Conservation (phyloP, 2,329 filamentous ascomycete species). For the Talaromyces islandicus region DNA sequence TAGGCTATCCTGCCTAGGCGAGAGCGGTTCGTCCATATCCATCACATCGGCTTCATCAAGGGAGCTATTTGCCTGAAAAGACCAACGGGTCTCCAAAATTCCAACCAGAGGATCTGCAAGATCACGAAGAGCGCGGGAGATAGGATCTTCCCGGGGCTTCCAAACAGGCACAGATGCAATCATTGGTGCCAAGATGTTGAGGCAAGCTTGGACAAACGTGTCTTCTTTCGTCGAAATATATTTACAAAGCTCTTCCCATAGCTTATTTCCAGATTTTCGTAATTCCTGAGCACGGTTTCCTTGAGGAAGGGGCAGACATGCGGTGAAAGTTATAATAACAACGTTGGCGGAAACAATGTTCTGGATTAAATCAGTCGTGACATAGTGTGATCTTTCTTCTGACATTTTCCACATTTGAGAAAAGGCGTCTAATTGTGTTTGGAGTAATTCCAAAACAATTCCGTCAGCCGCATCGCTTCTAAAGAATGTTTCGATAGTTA, state of each 20-base stretch:
- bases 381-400: conserved; percentile 37
- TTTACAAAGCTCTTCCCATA: conserved; percentile 32
- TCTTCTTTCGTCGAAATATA: conserved; percentile 24
- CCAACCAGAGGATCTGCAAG: conserved; percentile 24
- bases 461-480: conserved; percentile 29
- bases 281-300: conserved; percentile 25
- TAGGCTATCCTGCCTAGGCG: conserved; percentile 18
- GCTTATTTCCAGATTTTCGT: conserved; percentile 18
- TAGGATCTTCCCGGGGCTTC: conserved; percentile 13
- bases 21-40: conserved; percentile 38
- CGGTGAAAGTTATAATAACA: conserved; percentile 32
- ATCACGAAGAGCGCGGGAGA: conserved; percentile 19
- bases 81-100: conserved; percentile 25
- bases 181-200: conserved; percentile 31
- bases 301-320: conserved; percentile 25
- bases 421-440: conserved; percentile 41
- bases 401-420: conserved; percentile 38
- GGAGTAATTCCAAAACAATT: conserved; percentile 41
- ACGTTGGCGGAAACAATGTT: conserved; percentile 46
- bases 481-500: conserved; percentile 18
- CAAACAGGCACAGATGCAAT: conserved; percentile 18
- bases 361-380: conserved; percentile 47
- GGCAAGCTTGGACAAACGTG: conserved; percentile 22
- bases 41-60: conserved; percentile 27
- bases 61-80: conserved; percentile 14